Evolutionary conservation across 1,284 basidiomycete species (phyloP), one percentile per base, ranked within the genome.

Genomic region (Leccinum variabile): DNA sequence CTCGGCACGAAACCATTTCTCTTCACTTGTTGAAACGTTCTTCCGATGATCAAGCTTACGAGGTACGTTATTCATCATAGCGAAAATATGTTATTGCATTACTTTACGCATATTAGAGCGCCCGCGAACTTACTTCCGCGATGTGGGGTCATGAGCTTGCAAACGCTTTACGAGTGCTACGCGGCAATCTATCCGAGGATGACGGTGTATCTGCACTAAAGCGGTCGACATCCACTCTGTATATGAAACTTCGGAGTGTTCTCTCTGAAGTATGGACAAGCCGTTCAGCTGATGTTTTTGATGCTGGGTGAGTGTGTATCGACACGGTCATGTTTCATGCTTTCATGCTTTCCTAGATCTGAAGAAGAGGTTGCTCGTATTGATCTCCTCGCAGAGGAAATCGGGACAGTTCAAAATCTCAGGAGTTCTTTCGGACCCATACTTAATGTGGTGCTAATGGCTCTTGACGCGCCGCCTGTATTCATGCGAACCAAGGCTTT

Each of bases 401-500:
- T 97, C 57, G 90, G 91, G 16, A 85, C 86, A 0, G 83, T 88
- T 25, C 90, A 93, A 63, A 83, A 82, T 50, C 78, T 97, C 55
- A 85, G 85, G 63, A 87, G 84, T 61, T 91, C 90, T 1, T 94
- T 95, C 72, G 85, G 90, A 46, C 87, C 90, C 0, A 91, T 97
- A 57, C 76, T 97, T 5, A 87, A 85, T 35, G 87, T 89, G 16
- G 87, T 96, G 22, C 73, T 97, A 25, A 77, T 81, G 59, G 87
- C 92, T 2, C 82, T 96, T 65, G 92, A 95, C 70, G 89, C 91
- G 0, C 83, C 90, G 2, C 84, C 88, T 3, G 94, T 97, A 28
- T 92, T 90, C 68, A 89, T 95, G 80, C 85, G 95, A 39, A 95
- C 94, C 1, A 97, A 97, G 72, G 95, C 95, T 0, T 79, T 98